phyloP scores from a whole-genome alignment of 495 filamentous ascomycete genomes.

The Xylaria palmicola region DNA sequence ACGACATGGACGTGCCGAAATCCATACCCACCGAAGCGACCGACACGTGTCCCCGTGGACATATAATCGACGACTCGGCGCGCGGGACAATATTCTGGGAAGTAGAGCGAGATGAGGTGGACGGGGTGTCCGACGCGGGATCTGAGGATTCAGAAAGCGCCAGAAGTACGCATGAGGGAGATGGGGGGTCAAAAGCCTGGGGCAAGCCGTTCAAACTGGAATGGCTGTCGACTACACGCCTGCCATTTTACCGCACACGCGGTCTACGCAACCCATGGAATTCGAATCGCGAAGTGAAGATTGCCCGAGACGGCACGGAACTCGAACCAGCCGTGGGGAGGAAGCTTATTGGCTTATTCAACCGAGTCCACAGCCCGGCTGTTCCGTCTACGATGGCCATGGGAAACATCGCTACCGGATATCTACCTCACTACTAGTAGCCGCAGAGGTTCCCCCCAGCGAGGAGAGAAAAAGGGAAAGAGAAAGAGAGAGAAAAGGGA shows the following conservation, averaged over 20 bases:
- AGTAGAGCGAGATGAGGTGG: constrained; percentile 58
- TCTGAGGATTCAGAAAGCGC: constrained; percentile 38
- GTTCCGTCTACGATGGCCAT: constrained; percentile 23
- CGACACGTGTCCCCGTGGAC: constrained; percentile 75
- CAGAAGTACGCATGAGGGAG: constrained; percentile 38
- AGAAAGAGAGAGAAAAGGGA: neutral
- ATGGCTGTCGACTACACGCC: constrained; percentile 81
- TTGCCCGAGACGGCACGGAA: constrained; percentile 93
- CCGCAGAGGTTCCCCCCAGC: constrained; percentile 4
- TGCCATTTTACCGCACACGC: constrained; percentile 89
- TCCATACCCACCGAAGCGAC: constrained; percentile 79
- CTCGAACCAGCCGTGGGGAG: constrained; percentile 81
- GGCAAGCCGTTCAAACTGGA: constrained; percentile 91
- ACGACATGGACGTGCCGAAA: constrained; percentile 64
- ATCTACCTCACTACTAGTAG: constrained; percentile 24
- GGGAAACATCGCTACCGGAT: constrained; percentile 28
- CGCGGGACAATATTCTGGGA: constrained; percentile 98
- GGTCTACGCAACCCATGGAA: constrained; percentile 97
- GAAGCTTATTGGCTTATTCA: constrained; percentile 76
- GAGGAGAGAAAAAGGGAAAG: neutral
- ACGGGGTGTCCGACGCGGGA: constrained; percentile 35
- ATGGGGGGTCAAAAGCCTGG: constrained; percentile 60
- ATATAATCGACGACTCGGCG: constrained; percentile 89
- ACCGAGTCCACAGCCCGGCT: constrained; percentile 51
- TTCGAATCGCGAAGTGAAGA: constrained; percentile 92